Evolutionary conservation across 139 green algal genomes (phyloP).

Genomic region (Astrephomene gubernaculifera): DNA sequence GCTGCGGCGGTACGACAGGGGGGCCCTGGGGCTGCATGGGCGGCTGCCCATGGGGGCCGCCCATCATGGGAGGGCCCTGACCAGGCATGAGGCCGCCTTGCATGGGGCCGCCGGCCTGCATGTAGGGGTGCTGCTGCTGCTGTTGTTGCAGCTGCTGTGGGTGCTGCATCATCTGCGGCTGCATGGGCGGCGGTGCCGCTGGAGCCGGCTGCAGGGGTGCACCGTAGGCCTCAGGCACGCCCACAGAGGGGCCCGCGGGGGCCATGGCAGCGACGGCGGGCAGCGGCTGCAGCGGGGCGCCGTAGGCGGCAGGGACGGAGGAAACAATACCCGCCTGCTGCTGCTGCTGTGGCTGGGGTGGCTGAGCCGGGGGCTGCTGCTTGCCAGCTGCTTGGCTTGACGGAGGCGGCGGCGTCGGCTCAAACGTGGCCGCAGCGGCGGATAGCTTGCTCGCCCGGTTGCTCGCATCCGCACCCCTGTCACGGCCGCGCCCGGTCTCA

Average conservation of each 20-base stretch:
- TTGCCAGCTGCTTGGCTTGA: neutral
- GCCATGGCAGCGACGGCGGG: neutral
- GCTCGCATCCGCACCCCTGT: neutral
- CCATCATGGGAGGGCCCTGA: neutral
- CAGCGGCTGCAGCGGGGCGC: conserved; percentile 14
- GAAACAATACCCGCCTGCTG: neutral
- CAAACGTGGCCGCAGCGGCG: conserved; percentile 17
- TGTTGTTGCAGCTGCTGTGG: neutral
- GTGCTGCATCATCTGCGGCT: neutral
- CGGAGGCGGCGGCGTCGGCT: conserved; percentile 12
- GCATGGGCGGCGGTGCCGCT: neutral
- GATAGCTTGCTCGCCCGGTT: conserved; percentile 39
- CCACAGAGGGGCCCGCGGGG: neutral
- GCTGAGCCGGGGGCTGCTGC: neutral
- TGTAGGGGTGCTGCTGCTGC: neutral
- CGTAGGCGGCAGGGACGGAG: conserved; percentile 11
- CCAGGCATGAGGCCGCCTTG: neutral
- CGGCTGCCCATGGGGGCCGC: neutral
- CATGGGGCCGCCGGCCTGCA: neutral
- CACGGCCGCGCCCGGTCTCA: neutral
- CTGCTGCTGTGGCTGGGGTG: neutral
- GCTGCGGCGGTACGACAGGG: no score
- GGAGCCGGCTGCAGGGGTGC: neutral
- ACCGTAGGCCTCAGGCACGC: neutral
- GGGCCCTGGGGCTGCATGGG: neutral